Evolutionary conservation across 208 protist genomes (phyloP), one percentile per base, ranked within the genome.

Genomic region (Vickermania ingenoplastis): DNA sequence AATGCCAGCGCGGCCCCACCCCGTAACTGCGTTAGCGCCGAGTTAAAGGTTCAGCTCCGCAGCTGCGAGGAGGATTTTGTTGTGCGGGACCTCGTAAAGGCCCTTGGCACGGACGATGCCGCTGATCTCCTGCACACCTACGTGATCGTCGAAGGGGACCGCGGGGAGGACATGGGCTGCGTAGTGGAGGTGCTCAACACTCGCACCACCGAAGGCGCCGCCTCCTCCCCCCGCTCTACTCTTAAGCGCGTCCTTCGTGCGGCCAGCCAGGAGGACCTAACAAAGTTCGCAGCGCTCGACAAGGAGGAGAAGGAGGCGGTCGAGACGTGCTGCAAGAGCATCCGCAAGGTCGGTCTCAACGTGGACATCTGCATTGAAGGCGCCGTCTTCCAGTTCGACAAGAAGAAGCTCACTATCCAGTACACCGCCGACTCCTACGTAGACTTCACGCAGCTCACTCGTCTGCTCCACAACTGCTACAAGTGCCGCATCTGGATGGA

Each of bases 401-500:
- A 76, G 49, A 88, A 95, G 65, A 95, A 95, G 70, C 75, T 95
- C 26, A 93, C 79, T 30, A 73, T 95, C 41, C 77, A 81, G 63
- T 95, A 93, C 74, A 83, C 66, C 26, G 87, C 80, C 59, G 69
- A 80, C 26, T 31, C 52, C 21, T 89, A 86, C 63, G 79, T 91
- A 2, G 83, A 94, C 71, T 94, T 94, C 71, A 83, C 83, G 31
- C 28, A 68, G 48, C 71, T 94, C 30, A 84, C 85, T 7, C 81
- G 83, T 26, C 64, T 73, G 53, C 63, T 89, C 2, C 82, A 91
- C 68, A 81, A 75, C 27, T 73, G 75, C 55, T 91, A 88, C 63
- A 81, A 83, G 61, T 94, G 87, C 71, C 81, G 87, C 41, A 94
- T 94, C 52, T 94, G 87, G 84, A 91, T 94, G 83, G 66, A 94